Evolutionary conservation across 192 early-diverging fungal genomes (phyloP).

Genomic region (Coemansia sp.): DNA sequence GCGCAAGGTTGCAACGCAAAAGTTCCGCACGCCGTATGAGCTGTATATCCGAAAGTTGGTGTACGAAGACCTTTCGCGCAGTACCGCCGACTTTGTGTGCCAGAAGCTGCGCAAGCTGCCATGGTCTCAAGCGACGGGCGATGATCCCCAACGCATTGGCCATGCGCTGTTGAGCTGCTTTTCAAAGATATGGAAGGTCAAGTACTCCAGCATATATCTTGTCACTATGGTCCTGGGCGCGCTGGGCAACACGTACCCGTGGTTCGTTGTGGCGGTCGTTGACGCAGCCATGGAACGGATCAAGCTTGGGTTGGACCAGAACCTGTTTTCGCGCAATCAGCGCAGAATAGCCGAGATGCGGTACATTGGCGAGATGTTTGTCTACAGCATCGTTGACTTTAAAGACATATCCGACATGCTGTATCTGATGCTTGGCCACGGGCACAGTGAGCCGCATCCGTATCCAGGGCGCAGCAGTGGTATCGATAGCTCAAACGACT

Average conservation of each 20-base stretch:
- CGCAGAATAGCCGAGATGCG: conserved; percentile 75
- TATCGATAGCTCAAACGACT: conserved; percentile 81
- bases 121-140: conserved; percentile 66
- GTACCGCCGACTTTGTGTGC: conserved; percentile 66
- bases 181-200: conserved; percentile 91
- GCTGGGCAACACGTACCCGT: conserved; percentile 77
- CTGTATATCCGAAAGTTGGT: conserved; percentile 86
- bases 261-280: conserved; percentile 85
- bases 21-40: conserved; percentile 80
- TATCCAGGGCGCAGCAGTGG: conserved; percentile 57
- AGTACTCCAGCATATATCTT: conserved; percentile 81
- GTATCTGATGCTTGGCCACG: conserved; percentile 78
- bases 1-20: conserved; percentile 56
- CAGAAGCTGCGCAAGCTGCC: conserved; percentile 79
- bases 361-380: conserved; percentile 91
- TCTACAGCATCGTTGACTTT: conserved; percentile 82
- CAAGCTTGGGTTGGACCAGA: conserved; percentile 87
- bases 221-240: conserved; percentile 79
- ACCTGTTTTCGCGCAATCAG: conserved; percentile 93
- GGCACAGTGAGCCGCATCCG: conserved; percentile 70
- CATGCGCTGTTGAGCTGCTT: conserved; percentile 75
- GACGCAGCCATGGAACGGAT: conserved; percentile 86
- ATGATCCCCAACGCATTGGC: conserved; percentile 46
- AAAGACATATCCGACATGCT: conserved; percentile 80
- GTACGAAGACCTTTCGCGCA: conserved; percentile 78